phyloP scores from a whole-genome alignment of 2,329 filamentous ascomycete genomes.

The Golovinomyces cichoracearum region DNA sequence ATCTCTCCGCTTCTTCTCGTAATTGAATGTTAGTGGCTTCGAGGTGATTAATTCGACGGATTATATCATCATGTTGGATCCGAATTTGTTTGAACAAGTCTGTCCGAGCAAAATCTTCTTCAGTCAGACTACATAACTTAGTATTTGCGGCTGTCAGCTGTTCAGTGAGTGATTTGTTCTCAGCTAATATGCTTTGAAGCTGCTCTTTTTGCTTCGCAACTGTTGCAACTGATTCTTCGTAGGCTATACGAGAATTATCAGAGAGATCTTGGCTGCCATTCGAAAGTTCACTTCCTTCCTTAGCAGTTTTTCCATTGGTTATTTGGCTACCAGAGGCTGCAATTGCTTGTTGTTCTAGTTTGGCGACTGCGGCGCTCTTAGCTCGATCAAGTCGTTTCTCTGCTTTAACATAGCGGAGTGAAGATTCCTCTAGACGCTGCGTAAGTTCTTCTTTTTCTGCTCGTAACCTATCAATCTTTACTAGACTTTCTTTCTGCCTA shows the following conservation, averaged over 20 bases:
- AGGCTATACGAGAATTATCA: constrained; percentile 46
- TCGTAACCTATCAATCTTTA: constrained; percentile 48
- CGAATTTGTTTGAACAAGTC: constrained; percentile 86
- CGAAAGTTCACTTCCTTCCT: constrained; percentile 17
- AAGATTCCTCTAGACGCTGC: constrained; percentile 67
- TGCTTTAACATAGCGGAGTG: constrained; percentile 74
- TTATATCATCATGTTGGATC: constrained; percentile 70
- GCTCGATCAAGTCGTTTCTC: constrained; percentile 82
- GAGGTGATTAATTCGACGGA: constrained; percentile 72
- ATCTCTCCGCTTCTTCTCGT: constrained; percentile 59
- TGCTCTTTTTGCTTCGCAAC: constrained; percentile 72
- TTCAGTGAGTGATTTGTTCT: constrained; percentile 48
- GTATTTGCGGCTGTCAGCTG: constrained; percentile 51
- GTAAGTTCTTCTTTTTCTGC: constrained; percentile 64
- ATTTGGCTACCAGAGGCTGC: constrained; percentile 28
- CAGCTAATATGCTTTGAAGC: constrained; percentile 48
- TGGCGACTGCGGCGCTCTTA: constrained; percentile 71
- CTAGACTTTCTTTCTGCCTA: constrained; percentile 54
- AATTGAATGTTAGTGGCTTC: constrained; percentile 71
- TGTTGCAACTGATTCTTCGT: constrained; percentile 52
- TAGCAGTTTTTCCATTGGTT: constrained; percentile 18
- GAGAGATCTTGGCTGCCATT: constrained; percentile 28
- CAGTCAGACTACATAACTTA: constrained; percentile 45
- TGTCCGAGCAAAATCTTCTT: constrained; percentile 82
- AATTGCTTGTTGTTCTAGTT: constrained; percentile 71